Evolutionary conservation across 2,329 filamentous ascomycete genomes (phyloP).

Genomic region (Chaetomiaceae sp.): DNA sequence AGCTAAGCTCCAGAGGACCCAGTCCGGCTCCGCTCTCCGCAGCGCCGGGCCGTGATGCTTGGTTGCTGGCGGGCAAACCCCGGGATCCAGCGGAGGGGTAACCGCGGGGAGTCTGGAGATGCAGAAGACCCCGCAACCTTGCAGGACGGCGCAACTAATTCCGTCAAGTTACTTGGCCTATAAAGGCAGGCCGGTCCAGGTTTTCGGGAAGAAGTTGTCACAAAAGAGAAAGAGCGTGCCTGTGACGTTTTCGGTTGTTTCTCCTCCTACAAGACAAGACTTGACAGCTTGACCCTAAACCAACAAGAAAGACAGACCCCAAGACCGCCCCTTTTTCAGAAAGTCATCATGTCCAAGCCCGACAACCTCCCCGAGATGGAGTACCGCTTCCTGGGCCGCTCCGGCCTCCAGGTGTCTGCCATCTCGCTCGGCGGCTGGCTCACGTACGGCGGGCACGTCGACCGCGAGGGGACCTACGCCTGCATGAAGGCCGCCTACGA

Average conservation of each 20-base stretch:
- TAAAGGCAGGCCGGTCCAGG: not conserved
- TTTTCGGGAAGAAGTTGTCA: not conserved
- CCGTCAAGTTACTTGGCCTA: not conserved
- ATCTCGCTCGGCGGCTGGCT: constrained; percentile 68
- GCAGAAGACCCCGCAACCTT: constrained; percentile 5
- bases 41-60: not conserved
- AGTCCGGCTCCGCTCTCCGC: not conserved
- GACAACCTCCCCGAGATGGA: constrained; percentile 49
- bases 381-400: constrained; percentile 66
- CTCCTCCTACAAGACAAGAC: too few species aligned
- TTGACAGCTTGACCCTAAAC: not conserved
- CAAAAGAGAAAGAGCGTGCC: not conserved
- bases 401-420: constrained; percentile 67
- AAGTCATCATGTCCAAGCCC: constrained; percentile 19
- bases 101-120: not conserved
- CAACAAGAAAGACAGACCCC: not conserved
- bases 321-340: too few species aligned
- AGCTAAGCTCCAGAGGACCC: too few species aligned
- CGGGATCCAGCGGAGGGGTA: constrained; percentile 6
- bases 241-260: too few species aligned
- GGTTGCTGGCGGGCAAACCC: not conserved
- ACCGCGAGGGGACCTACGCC: constrained; percentile 47
- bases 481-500: constrained; percentile 61
- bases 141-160: not conserved
- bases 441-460: constrained; percentile 69